These are phyloP conservation scores for Populus pruinosa DNA, from an alignment of 345 rosid genomes.

Conservation along the genomic window DNA sequence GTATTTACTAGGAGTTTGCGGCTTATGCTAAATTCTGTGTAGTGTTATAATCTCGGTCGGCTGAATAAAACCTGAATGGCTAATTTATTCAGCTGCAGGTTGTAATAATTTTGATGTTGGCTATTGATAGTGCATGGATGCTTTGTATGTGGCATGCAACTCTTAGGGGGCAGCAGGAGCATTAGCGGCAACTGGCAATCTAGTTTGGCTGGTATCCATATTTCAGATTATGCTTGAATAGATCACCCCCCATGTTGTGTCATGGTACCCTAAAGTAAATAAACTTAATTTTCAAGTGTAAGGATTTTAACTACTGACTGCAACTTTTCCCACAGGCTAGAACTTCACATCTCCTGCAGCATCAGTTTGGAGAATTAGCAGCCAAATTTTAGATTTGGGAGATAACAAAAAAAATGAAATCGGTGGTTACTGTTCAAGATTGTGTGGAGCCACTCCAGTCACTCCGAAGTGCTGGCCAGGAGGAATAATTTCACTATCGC, in stretches of 20 bases:
- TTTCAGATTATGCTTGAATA: background rate
- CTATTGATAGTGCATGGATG: background rate
- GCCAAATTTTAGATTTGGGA: constrained; percentile 38
- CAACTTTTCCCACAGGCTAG: constrained; percentile 51
- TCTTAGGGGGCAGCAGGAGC: background rate
- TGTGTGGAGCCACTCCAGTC: constrained; percentile 95
- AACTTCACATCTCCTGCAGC: constrained; percentile 63
- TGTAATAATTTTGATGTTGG: background rate
- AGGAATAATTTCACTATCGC: constrained; percentile 34
- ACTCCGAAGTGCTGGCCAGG: constrained; percentile 61
- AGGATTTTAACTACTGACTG: background rate
- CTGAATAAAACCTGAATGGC: background rate
- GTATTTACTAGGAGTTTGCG: background rate
- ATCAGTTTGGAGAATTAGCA: constrained; percentile 69
- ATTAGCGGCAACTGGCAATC: background rate
- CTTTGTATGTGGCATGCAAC: background rate
- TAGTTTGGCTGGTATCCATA: background rate
- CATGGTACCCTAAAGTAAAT: background rate
- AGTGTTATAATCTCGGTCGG: background rate
- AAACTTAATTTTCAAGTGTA: background rate
- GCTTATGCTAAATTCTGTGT: background rate
- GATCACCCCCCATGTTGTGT: background rate
- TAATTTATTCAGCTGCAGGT: background rate
- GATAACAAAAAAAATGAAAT: constrained; percentile 49
- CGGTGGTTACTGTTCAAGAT: constrained; percentile 79